Percentiles rank a stretch among this genome's conserved stretches.
Evolutionary conservation across 2,329 filamentous ascomycete species (phyloP).

Genomic region (Ramichloridium luteum): DNA sequence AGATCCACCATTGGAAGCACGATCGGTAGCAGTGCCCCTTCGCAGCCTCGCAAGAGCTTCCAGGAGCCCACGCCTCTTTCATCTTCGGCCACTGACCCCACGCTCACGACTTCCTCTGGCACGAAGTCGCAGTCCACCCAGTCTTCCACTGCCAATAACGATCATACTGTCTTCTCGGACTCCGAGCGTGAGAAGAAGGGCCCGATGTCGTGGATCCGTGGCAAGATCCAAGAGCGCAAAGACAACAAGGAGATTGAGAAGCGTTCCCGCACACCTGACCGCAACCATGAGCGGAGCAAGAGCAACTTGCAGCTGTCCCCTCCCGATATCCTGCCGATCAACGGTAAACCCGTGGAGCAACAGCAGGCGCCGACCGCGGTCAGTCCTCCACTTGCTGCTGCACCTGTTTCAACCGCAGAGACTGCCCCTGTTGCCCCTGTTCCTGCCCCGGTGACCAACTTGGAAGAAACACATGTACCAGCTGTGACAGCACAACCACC

Average conservation of each 20-base stretch:
- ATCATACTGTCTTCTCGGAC: conserved; percentile 23
- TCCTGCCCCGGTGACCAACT: no score
- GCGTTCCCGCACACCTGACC: conserved; percentile 22
- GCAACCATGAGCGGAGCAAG: conserved; percentile 21
- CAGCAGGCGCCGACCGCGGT: no score
- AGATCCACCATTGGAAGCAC: conserved; percentile 22
- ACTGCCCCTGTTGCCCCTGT: no score
- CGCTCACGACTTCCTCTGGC: conserved; percentile 9
- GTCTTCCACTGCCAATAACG: not conserved
- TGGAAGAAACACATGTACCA: no score
- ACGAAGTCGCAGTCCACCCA: not conserved
- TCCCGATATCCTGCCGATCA: no score
- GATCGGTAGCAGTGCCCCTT: conserved; percentile 7
- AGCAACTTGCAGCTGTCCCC: no score
- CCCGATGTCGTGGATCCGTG: conserved; percentile 52
- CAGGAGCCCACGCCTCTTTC: conserved; percentile 18
- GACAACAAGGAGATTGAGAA: conserved; percentile 43
- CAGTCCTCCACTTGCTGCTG: no score
- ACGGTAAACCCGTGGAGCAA: no score
- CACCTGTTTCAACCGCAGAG: no score
- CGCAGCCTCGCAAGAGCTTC: conserved; percentile 19
- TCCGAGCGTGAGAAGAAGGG: conserved; percentile 39
- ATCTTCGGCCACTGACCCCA: conserved; percentile 12
- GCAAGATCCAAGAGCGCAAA: conserved; percentile 49
- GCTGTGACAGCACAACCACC: no score